Evolutionary conservation across 2,329 filamentous ascomycete genomes (phyloP).

Genomic region (Dactylellina drechsleri): DNA sequence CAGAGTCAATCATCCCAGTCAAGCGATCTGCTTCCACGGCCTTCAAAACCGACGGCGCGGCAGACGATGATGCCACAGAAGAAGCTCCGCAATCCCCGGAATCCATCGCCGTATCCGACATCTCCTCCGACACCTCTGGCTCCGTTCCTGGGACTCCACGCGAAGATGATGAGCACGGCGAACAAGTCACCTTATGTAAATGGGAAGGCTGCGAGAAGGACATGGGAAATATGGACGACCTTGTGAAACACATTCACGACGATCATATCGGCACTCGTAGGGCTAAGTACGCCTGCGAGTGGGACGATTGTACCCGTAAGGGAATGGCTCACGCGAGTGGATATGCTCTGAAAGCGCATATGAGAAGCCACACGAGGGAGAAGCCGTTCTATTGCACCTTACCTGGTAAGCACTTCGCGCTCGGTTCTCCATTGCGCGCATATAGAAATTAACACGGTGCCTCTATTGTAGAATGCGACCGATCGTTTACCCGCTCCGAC

Average conservation of each 20-base stretch:
- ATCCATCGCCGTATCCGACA: constrained; percentile 67
- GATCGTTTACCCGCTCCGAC: constrained; percentile 94
- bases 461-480: constrained; percentile 80
- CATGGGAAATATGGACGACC: constrained; percentile 79
- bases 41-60: constrained; percentile 63
- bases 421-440: not conserved
- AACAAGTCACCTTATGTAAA: constrained; percentile 79
- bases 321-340: constrained; percentile 92
- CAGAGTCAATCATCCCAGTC: constrained; percentile 52
- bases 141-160: constrained; percentile 78
- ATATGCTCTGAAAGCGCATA: constrained; percentile 94
- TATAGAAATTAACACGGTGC: not conserved
- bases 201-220: constrained; percentile 81
- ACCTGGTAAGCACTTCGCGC: constrained; percentile 72
- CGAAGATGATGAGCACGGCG: constrained; percentile 74
- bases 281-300: constrained; percentile 99
- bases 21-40: constrained; percentile 56
- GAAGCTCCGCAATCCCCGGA: constrained; percentile 65
- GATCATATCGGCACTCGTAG: constrained; percentile 92
- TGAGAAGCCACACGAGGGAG: constrained; percentile 96
- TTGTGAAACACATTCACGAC: constrained; percentile 87
- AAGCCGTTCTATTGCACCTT: constrained; percentile 98
- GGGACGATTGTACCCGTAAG: constrained; percentile 88
- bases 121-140: constrained; percentile 90
- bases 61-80: constrained; percentile 64